Evolutionary conservation across 768 basidiomycete genomes (phyloP).

Genomic region (Russula virescens): DNA sequence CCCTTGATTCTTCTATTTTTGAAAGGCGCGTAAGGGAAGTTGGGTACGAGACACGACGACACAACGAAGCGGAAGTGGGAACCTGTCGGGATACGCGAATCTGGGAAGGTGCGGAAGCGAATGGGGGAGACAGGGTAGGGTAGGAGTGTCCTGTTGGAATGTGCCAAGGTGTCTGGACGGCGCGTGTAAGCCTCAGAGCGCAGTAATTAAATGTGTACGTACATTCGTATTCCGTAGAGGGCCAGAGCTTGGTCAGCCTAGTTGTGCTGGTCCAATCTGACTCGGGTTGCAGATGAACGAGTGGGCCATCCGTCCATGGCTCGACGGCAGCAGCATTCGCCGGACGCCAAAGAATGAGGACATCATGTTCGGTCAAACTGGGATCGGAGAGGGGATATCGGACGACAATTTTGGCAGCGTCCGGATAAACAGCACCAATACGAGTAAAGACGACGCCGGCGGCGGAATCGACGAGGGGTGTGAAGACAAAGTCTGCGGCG

Average conservation of each 20-base stretch:
- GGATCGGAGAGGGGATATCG: conserved; percentile 43
- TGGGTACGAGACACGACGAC: conserved; percentile 61
- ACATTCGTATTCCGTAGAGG: conserved; percentile 68
- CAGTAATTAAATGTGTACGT: conserved; percentile 26
- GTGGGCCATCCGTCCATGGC: conserved; percentile 54
- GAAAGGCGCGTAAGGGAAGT: conserved; percentile 65
- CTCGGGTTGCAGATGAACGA: conserved; percentile 38
- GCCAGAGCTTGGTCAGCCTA: conserved; percentile 55
- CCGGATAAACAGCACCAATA: conserved; percentile 63
- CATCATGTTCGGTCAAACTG: conserved; percentile 31
- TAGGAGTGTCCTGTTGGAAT: conserved; percentile 40
- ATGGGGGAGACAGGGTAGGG: conserved; percentile 49
- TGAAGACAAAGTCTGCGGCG: conserved; percentile 44
- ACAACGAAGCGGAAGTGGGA: conserved; percentile 63
- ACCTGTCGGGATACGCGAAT: conserved; percentile 49
- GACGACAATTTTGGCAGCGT: conserved; percentile 55
- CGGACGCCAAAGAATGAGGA: conserved; percentile 45
- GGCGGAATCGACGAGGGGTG: conserved; percentile 53
- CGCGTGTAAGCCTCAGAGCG: neutral
- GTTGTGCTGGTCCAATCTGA: conserved; percentile 57
- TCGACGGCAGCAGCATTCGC: conserved; percentile 24
- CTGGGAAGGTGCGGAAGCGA: conserved; percentile 69
- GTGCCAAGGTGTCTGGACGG: conserved; percentile 38
- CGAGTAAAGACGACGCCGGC: conserved; percentile 56
- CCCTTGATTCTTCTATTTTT: conserved; percentile 51